phyloP scores from a whole-genome alignment of 2,329 filamentous ascomycete species.

The Aspergillus sp. region DNA sequence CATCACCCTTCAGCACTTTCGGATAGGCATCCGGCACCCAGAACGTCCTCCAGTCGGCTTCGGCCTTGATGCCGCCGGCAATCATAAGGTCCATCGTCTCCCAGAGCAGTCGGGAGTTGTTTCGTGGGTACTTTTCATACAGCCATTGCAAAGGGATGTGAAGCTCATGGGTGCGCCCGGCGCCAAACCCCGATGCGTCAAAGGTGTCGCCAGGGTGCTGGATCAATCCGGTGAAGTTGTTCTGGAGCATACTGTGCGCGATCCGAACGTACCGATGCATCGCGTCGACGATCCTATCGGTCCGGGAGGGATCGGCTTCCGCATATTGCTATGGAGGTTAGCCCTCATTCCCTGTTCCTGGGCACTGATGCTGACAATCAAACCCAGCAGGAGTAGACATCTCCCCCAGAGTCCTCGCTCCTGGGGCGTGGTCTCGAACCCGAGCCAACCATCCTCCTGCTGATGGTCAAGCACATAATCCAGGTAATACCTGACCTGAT shows the following conservation, averaged over 20 bases:
- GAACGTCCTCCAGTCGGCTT: conserved; percentile 37
- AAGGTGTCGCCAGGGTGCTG: conserved; percentile 46
- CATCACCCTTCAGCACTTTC: conserved; percentile 29
- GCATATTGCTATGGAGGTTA: not conserved
- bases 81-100: conserved; percentile 47
- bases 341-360: not conserved
- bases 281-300: conserved; percentile 45
- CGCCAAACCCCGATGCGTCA: conserved; percentile 39
- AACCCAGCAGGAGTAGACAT: conserved; percentile 51
- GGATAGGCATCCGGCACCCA: conserved; percentile 38
- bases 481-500: conserved; percentile 48
- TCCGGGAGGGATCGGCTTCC: conserved; percentile 41
- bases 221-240: conserved; percentile 54
- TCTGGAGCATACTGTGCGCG: conserved; percentile 55
- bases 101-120: conserved; percentile 35
- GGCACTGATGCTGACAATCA: conserved; percentile 49
- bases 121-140: conserved; percentile 45
- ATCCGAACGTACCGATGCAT: conserved; percentile 53
- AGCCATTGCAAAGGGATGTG: conserved; percentile 51
- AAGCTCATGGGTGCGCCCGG: conserved; percentile 44
- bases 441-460: conserved; percentile 58
- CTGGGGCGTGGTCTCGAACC: conserved; percentile 48
- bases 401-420: conserved; percentile 55
- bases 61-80: conserved; percentile 29
- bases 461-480: conserved; percentile 52